Evolutionary conservation across 192 early-diverging fungal genomes (phyloP), one percentile per base, ranked within the genome.

Genomic region (Dispira simplex): DNA sequence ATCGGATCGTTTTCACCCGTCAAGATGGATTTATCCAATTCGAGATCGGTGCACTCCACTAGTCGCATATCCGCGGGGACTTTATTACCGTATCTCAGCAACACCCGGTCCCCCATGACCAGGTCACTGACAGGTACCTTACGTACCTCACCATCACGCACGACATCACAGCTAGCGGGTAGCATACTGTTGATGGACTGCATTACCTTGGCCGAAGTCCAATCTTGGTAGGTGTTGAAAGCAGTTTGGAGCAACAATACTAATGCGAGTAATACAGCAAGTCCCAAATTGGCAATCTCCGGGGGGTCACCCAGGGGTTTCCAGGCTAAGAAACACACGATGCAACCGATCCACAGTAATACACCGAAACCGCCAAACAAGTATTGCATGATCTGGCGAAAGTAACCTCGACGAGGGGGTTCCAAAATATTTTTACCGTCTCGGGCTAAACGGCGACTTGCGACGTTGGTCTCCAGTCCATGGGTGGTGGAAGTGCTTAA

Each of bases 61-160:
- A 94, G 64, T 4, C 87, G 76, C 52, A 83, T 23, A 57, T 94
- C 91, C 10, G 90, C 90, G 25, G 91, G 90, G 21, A 91, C 84
- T 48, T 81, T 81, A 64, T 84, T 73, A 32, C 89, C 91, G 13
- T 81, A 59, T 0, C 69, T 74, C 46, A 93, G 68, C 12, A 71
- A 64, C 56, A 94, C 82, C 8, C 91, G 62, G 59, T 94, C 91
- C 56, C 91, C 91, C 6, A 77, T 70, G 16, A 91, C 87, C 20
- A 94, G 67, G 11, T 82, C 69, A 8, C 67, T 64, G 25, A 83
- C 74, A 13, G 79, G 63, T 48, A 92, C 74, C 8, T 58, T 70
- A 21, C 27, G n/a, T 21, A 28, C n/a, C 8, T 14, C 28, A 21
- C 90, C 88, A 63, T 85, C 76, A 44, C 92, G 87, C 65, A 90